A percentile compares a stretch with the other conserved stretches of the same genome.
phyloP scores from a whole-genome alignment of 139 green algal genomes.

The Edaphochlamys debaryana region DNA sequence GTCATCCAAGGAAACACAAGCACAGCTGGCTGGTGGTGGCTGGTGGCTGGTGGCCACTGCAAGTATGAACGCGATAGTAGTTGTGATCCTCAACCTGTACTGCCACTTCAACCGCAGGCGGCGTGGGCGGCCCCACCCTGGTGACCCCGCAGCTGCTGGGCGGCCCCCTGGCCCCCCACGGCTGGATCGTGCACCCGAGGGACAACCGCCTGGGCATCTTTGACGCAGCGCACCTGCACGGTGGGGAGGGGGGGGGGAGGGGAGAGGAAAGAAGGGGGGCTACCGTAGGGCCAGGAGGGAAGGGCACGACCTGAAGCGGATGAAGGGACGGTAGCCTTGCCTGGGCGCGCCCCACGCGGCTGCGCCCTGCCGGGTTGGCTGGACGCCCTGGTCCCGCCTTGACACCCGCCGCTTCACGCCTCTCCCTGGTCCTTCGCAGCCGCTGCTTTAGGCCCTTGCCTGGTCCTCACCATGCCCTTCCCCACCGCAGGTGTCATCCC shows the following conservation, averaged over 20 bases:
- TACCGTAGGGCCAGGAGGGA: not conserved
- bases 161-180: slow-evolving; percentile 36
- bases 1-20: too few species aligned
- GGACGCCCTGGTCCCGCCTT: too few species aligned
- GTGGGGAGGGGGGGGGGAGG: not conserved
- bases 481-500: slow-evolving; percentile 53
- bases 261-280: not conserved
- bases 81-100: too few species aligned
- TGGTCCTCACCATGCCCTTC: too few species aligned
- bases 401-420: too few species aligned
- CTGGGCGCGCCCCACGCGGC: not conserved
- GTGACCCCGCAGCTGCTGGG: slow-evolving; percentile 59
- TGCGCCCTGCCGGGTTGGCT: not conserved
- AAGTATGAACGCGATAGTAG: too few species aligned
- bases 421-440: too few species aligned
- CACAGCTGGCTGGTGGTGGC: too few species aligned
- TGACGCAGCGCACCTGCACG: slow-evolving; percentile 60
- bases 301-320: too few species aligned
- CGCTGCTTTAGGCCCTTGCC: not conserved
- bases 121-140: slow-evolving; percentile 66
- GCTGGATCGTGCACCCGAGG: slow-evolving; percentile 60
- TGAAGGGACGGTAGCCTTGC: too few species aligned
- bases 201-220: slow-evolving; percentile 57
- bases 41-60: too few species aligned
- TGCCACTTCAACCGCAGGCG: too few species aligned